These are phyloP conservation scores for Pichia cactophila DNA, from an alignment of 1,139 yeast species.

Conservation along the genomic window DNA sequence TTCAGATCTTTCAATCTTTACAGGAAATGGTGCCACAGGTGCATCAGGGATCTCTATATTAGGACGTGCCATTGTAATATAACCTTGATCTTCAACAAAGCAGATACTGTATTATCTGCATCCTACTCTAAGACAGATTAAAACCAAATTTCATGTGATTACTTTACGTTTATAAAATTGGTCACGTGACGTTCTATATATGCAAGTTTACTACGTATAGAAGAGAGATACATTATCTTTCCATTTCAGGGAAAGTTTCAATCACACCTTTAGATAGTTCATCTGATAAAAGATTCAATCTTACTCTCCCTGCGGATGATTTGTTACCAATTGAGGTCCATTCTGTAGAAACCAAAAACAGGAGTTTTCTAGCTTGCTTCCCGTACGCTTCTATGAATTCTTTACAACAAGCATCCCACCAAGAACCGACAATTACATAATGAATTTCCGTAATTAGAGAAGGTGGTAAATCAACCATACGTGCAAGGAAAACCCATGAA, in stretches of 20 bases:
- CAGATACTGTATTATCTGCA: too few species aligned
- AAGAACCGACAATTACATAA: slow-evolving; percentile 62
- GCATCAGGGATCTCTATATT: slow-evolving; percentile 33
- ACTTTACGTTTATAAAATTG: neutral
- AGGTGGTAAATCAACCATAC: slow-evolving; percentile 53
- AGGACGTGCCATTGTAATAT: slow-evolving; percentile 20
- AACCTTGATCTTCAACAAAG: too few species aligned
- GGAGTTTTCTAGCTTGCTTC: slow-evolving; percentile 58
- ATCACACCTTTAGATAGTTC: slow-evolving; percentile 55
- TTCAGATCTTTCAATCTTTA: slow-evolving; percentile 40
- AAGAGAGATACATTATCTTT: slow-evolving; percentile 2
- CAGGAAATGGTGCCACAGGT: slow-evolving; percentile 61
- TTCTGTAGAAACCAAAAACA: slow-evolving; percentile 36
- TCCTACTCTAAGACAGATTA: too few species aligned
- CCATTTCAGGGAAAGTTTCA: slow-evolving; percentile 37
- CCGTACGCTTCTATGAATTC: slow-evolving; percentile 54
- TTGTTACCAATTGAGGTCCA: slow-evolving; percentile 50
- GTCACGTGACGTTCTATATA: neutral
- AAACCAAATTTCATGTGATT: too few species aligned
- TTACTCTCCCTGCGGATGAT: slow-evolving; percentile 67
- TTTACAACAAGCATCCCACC: slow-evolving; percentile 86
- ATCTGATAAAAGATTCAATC: slow-evolving; percentile 68
- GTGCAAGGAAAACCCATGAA: slow-evolving; percentile 66
- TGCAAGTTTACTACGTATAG: neutral
- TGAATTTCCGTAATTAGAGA: slow-evolving; percentile 56